Conservation (phyloP, 108 stramenopile genomes). For the Skeletonema potamos region DNA sequence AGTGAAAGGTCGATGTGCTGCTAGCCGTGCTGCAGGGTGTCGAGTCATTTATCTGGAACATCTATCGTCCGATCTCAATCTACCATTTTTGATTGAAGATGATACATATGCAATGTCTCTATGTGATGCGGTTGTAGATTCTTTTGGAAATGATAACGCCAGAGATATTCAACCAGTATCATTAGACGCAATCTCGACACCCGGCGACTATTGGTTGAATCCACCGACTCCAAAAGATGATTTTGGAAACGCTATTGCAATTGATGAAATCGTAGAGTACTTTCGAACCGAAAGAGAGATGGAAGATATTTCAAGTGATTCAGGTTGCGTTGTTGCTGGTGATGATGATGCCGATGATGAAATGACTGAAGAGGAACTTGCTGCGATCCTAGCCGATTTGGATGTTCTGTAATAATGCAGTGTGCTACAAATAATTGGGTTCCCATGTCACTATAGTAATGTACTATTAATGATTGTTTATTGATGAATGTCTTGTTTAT, state of each 20-base stretch:
- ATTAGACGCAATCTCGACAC: conserved; percentile 79
- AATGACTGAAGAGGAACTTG: conserved; percentile 58
- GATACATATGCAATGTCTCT: conserved; percentile 26
- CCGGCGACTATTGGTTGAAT: conserved; percentile 85
- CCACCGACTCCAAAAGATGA: conserved; percentile 70
- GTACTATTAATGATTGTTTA: not conserved
- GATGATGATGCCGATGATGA: conserved; percentile 20
- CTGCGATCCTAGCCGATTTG: conserved; percentile 61
- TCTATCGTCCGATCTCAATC: conserved; percentile 1
- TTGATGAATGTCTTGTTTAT: not conserved
- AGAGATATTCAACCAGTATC: conserved; percentile 43
- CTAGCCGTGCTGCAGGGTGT: conserved; percentile 62
- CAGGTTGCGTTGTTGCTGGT: not conserved
- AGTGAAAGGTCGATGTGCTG: conserved; percentile 53
- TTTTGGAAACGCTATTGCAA: conserved; percentile 54
- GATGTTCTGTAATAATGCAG: conserved; percentile 40
- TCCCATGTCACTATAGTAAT: not conserved
- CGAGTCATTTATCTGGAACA: conserved; percentile 68
- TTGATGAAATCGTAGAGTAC: conserved; percentile 42
- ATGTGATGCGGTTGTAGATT: conserved; percentile 56
- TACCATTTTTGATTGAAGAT: conserved; percentile 16
- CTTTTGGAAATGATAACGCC: conserved; percentile 46
- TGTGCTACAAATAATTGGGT: not conserved
- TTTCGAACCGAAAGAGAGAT: conserved; percentile 22
- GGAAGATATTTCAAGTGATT: conserved; percentile 3